A percentile compares a stretch with the other conserved stretches of the same genome.
phyloP scores from a whole-genome alignment of 1,139 yeast genomes.

The Debaryomyces subglobosus region DNA sequence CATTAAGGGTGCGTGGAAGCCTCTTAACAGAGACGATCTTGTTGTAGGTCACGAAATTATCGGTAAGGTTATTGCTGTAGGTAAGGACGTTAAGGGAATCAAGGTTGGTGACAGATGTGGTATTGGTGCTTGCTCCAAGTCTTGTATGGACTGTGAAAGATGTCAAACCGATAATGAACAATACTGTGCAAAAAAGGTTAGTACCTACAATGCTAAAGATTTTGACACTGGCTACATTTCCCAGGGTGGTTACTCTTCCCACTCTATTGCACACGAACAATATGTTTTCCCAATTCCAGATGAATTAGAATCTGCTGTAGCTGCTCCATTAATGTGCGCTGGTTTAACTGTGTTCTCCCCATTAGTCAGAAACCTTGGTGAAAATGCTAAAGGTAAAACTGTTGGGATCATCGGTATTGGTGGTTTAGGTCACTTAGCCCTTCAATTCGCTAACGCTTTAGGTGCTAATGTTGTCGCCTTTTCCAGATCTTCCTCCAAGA shows the following conservation, averaged over 20 bases:
- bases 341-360: slow-evolving; percentile 69
- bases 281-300: slow-evolving; percentile 63
- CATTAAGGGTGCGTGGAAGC: slow-evolving; percentile 46
- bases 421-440: slow-evolving; percentile 49
- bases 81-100: slow-evolving; percentile 47
- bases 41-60: slow-evolving; percentile 55
- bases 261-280: slow-evolving; percentile 54
- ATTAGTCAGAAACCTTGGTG: slow-evolving; percentile 38
- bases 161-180: slow-evolving; percentile 53
- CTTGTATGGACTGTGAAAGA: slow-evolving; percentile 52
- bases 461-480: slow-evolving; percentile 47
- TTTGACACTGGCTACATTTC: slow-evolving; percentile 38
- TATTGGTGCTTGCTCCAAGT: slow-evolving; percentile 55
- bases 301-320: slow-evolving; percentile 44
- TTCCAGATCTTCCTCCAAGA: slow-evolving; percentile 40
- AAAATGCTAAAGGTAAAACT: slow-evolving; percentile 36
- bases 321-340: slow-evolving; percentile 70
- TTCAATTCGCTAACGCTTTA: slow-evolving; percentile 44
- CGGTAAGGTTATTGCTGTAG: slow-evolving; percentile 56
- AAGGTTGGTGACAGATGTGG: slow-evolving; percentile 65
- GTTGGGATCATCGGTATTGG: slow-evolving; percentile 54
- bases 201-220: slow-evolving; percentile 50
- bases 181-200: slow-evolving; percentile 47
- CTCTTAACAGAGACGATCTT: slow-evolving; percentile 31
- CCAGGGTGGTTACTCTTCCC: slow-evolving; percentile 67